These are phyloP conservation scores for Apium graveolens DNA, from an alignment of 129 eudicot species.

Conservation along the genomic window DNA sequence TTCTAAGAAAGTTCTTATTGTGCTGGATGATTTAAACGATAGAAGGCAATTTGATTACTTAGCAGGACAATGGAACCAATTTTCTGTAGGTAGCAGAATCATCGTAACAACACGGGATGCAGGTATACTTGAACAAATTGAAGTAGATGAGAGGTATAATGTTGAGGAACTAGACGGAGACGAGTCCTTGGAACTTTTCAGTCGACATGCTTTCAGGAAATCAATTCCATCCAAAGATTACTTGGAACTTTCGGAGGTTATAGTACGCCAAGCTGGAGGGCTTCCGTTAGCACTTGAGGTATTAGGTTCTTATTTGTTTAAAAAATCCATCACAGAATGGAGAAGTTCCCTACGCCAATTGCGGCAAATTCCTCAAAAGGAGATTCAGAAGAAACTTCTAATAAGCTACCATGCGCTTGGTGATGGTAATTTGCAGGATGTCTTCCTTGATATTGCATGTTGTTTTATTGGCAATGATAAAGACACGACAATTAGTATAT, in stretches of 20 bases:
- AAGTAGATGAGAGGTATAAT: not conserved
- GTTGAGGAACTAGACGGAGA: not conserved
- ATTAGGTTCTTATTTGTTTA: not conserved
- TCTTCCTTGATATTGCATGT: not conserved
- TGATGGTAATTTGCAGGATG: not conserved
- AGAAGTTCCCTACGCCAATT: not conserved
- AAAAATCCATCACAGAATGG: not conserved
- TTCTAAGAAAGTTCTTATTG: constrained; percentile 7
- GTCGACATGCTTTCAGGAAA: not conserved
- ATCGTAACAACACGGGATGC: not conserved
- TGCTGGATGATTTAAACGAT: constrained; percentile 14
- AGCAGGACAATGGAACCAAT: too few species aligned
- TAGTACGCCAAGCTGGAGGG: not conserved
- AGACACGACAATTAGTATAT: not conserved
- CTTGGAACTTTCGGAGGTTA: not conserved
- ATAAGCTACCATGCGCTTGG: not conserved
- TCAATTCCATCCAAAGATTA: not conserved
- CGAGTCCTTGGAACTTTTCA: not conserved
- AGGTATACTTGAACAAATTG: not conserved
- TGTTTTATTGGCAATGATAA: not conserved
- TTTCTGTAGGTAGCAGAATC: not conserved
- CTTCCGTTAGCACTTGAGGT: not conserved
- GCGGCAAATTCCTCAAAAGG: not conserved
- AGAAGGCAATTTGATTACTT: not conserved
- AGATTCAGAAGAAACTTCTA: not conserved